These are phyloP conservation scores for Mrakia frigida DNA, from an alignment of 768 basidiomycete genomes.

Conservation along the genomic window DNA sequence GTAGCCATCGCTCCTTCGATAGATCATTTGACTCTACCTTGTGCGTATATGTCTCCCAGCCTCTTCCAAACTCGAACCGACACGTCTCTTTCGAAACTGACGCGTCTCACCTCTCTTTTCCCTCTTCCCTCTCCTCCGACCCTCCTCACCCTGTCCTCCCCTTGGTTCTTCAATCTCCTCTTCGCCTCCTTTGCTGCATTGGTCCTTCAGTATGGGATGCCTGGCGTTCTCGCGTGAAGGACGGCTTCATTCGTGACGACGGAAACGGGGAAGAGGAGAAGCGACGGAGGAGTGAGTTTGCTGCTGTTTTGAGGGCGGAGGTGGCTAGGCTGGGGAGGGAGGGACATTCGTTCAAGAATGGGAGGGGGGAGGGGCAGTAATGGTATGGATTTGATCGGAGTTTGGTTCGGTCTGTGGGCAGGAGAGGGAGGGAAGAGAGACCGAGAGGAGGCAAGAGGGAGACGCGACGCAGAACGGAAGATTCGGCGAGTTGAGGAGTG, in stretches of 20 bases:
- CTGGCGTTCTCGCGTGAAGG: constrained; percentile 9
- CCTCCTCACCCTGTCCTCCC: not conserved
- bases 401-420: too few relatives aligned
- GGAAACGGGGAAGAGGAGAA: constrained; percentile 15
- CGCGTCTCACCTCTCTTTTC: not conserved
- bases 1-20: constrained; percentile 3
- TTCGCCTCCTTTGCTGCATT: too few relatives aligned
- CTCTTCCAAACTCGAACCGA: not conserved
- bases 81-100: too few relatives aligned
- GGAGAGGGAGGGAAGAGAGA: too few relatives aligned
- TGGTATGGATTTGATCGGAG: too few relatives aligned
- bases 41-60: not conserved
- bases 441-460: too few relatives aligned
- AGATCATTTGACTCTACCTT: not conserved
- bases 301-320: constrained; percentile 5
- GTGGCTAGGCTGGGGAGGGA: constrained; percentile 9
- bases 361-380: not conserved
- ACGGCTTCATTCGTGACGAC: constrained; percentile 17
- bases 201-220: constrained; percentile 25
- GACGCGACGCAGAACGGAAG: too few relatives aligned
- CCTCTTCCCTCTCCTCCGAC: not conserved
- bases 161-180: too few relatives aligned
- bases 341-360: not conserved
- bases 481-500: too few relatives aligned
- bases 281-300: constrained; percentile 4